Base-by-base conservation (phyloP, 2,329 filamentous ascomycete genomes). In the Sporothrix variecibatus region DNA sequence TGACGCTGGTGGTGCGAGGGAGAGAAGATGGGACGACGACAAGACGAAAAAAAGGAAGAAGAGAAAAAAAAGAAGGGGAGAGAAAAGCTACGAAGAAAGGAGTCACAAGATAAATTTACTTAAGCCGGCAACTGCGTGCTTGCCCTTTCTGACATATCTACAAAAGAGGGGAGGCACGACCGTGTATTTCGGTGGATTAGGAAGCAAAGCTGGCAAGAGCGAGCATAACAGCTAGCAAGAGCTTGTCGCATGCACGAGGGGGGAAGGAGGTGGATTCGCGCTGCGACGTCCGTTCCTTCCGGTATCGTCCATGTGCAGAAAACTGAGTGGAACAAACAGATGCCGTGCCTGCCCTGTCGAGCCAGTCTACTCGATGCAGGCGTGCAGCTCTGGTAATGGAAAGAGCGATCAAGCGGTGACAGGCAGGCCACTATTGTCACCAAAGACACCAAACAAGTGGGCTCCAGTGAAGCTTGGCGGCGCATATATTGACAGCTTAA, bases 361-460 rank as follows among this genome's bases (percentile, higher is more conserved):
- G 60, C 31, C 38, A 46, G 26, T 23, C 8, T 34, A 34, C 34
- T 56, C 51, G 23, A 34, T 11, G 65, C 26, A 20, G 11, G 11
- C 46, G 26, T 53, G 34, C 23, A 15, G 38, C 12, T 58, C 34
- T 31, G 49, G 43, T 20, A n/a, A 56, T 20, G 67, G 67, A 38
- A 69, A 56, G 67, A 34, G 46, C 67, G 67, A 69, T 31, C 65
- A 51, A 34, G 67, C 67, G 67, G 67, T 53, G 67, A 69, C 46
- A 9, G 17, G 46, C 28, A 67, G 43, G 28, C 28, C 17, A 34
- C 40, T 28, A 26, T 49, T 49, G 7, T 9, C 23, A 28, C 23
- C 11, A 9, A 4, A 51, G 46, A 51, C 46, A 34, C 34, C 34
- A 49, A 34, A 23, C 38, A 40, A 38, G 58, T 62, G 58, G 58